Evolutionary conservation across 345 rosid genomes (phyloP).

Genomic region (Eucalyptus polyanthemos): DNA sequence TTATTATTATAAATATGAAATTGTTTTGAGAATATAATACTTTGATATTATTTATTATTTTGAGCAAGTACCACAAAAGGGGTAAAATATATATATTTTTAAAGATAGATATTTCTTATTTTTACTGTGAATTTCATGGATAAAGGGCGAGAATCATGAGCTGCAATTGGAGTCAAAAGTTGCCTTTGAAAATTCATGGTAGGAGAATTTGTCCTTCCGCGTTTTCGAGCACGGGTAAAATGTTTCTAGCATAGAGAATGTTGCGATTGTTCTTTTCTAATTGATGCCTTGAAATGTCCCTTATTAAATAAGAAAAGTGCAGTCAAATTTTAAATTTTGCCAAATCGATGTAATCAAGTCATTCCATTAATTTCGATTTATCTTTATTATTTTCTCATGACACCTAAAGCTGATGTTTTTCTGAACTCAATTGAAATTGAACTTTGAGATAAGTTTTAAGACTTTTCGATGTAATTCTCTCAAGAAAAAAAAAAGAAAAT

Average conservation of each 20-base stretch:
- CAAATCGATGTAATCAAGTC: too few species aligned
- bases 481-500: rapidly evolving
- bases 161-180: not conserved
- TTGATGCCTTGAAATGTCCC: not conserved
- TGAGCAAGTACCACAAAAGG: not conserved
- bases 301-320: not conserved
- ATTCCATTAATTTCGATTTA: not conserved
- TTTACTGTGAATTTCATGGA: not conserved
- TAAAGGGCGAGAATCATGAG: not conserved
- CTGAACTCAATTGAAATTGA: not conserved
- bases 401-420: not conserved
- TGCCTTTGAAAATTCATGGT: not conserved
- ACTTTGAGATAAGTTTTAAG: not conserved
- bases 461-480: not conserved
- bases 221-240: not conserved
- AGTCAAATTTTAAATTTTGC: too few species aligned
- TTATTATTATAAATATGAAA: not conserved
- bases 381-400: too few species aligned
- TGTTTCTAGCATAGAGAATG: not conserved
- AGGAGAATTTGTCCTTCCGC: not conserved
- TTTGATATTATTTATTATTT: not conserved
- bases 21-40: not conserved
- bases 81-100: too few species aligned
- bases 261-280: too few species aligned
- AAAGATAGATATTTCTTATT: not conserved